Percentiles rank a stretch among this genome's conserved stretches.
Conservation (phyloP, 2,329 filamentous ascomycete genomes). For the Fusarium solani-melongenae region DNA sequence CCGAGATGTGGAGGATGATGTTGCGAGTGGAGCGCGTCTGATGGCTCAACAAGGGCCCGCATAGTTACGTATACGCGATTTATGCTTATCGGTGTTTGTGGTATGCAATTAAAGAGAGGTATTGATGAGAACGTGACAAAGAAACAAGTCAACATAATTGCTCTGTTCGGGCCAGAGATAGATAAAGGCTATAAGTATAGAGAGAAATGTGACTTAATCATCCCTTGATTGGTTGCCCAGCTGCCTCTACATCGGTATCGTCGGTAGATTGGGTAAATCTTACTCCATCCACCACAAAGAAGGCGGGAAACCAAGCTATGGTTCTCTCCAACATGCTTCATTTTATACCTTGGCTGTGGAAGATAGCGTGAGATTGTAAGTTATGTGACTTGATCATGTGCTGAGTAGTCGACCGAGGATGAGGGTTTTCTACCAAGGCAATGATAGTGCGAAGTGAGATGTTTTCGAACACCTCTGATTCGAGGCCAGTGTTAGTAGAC, state of each 20-base stretch:
- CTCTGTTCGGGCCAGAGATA: not conserved
- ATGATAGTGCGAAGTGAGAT: no score
- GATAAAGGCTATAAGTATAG: not conserved
- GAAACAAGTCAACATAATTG: not conserved
- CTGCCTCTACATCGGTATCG: not conserved
- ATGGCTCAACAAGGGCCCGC: not conserved
- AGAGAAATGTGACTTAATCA: not conserved
- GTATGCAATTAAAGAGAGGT: not conserved
- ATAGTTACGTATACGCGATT: not conserved
- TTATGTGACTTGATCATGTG: not conserved
- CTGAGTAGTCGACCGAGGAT: not conserved
- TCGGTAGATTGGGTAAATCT: not conserved
- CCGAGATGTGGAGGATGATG: not conserved
- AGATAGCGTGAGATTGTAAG: not conserved
- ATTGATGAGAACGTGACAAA: not conserved
- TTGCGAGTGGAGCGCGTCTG: not conserved
- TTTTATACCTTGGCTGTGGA: not conserved
- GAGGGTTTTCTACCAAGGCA: not conserved
- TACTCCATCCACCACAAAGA: no score
- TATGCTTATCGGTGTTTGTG: not conserved
- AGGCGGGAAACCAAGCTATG: not conserved
- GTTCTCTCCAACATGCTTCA: not conserved
- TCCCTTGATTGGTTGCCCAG: not conserved
- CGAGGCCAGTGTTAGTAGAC: not conserved
- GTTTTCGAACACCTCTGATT: not conserved